Conservation (phyloP, 2,329 filamentous ascomycete genomes). For the Cordyceps tenuipes region DNA sequence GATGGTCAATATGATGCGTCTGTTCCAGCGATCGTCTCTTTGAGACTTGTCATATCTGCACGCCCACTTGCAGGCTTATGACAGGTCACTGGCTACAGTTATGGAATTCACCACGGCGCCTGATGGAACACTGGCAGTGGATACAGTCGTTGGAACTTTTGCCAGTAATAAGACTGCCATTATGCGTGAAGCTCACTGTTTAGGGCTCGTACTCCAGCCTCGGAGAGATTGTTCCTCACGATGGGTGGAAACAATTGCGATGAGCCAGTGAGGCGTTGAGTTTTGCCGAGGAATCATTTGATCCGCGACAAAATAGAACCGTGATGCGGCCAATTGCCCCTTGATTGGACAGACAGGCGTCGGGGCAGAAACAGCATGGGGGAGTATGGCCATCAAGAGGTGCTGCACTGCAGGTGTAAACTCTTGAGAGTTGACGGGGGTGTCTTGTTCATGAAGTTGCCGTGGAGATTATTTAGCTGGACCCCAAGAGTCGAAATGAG, state of each 20-base stretch:
- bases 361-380: neutral
- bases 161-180: neutral
- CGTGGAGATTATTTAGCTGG: neutral
- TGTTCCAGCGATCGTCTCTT: neutral
- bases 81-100: neutral
- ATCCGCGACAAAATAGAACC: neutral
- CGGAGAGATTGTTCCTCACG: neutral
- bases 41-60: neutral
- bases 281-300: neutral
- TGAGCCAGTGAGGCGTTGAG: no score
- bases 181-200: neutral
- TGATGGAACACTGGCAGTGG: slow-evolving; percentile 2
- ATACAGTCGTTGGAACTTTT: neutral
- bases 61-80: neutral
- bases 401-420: neutral
- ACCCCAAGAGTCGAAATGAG: neutral
- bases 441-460: neutral
- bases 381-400: neutral
- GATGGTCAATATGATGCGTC: neutral
- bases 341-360: neutral
- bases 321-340: neutral
- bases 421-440: neutral
- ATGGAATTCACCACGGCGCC: neutral
- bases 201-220: neutral
- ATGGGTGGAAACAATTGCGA: neutral